Evolutionary conservation across 2,329 filamentous ascomycete genomes (phyloP).

Genomic region (Exophiala alcalophila): DNA sequence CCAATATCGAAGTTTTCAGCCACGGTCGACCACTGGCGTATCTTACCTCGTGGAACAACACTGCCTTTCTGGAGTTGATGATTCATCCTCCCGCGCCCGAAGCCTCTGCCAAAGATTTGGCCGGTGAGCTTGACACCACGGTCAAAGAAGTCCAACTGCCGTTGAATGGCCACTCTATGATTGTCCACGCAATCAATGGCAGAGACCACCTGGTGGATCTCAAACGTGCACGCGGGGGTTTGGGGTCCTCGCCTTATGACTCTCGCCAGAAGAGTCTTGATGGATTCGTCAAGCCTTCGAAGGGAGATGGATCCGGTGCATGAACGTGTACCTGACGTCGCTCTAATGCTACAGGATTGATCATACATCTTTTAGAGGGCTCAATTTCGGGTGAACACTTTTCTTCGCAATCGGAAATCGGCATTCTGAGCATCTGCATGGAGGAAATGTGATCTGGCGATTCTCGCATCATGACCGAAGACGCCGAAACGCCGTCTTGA

Average conservation of each 20-base stretch:
- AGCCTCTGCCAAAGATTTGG: background rate
- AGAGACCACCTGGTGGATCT: constrained; percentile 69
- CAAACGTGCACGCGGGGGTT: constrained; percentile 76
- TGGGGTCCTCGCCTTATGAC: constrained; percentile 75
- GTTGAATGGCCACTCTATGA: constrained; percentile 43
- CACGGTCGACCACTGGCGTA: constrained; percentile 46
- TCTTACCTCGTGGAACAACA: constrained; percentile 63
- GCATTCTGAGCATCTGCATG: no score
- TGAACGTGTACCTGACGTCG: background rate
- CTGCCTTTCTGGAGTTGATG: constrained; percentile 56
- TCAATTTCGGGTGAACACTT: no score
- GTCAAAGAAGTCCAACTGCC: constrained; percentile 23
- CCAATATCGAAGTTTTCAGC: constrained; percentile 41
- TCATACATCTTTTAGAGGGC: no score
- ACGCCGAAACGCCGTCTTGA: no score
- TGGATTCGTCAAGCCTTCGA: constrained; percentile 66
- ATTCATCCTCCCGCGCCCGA: constrained; percentile 5
- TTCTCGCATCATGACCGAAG: no score
- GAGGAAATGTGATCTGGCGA: no score
- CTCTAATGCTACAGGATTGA: no score
- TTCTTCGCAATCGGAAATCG: no score
- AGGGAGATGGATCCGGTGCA: background rate
- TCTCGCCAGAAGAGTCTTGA: constrained; percentile 71
- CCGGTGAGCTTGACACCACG: background rate
- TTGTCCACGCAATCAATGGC: constrained; percentile 64